Percentiles rank a stretch among this genome's conserved stretches.
These are phyloP conservation scores for Pleurotus platypus DNA, from an alignment of 768 basidiomycete genomes.

Conservation along the genomic window DNA sequence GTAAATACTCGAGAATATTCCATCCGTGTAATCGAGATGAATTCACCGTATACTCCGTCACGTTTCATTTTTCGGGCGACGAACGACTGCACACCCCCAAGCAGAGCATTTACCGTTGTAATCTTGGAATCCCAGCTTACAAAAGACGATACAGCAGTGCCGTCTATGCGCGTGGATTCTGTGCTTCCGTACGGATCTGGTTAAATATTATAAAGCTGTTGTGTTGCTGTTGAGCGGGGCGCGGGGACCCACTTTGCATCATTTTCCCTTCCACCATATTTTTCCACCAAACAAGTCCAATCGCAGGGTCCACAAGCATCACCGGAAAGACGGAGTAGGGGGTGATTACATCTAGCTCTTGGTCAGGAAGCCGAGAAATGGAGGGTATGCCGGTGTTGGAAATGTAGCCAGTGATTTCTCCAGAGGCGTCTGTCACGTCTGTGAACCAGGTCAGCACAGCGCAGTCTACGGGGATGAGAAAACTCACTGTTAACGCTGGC, in stretches of 20 bases:
- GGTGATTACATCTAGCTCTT: constrained; percentile 22
- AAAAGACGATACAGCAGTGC: constrained; percentile 18
- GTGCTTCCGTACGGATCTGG: constrained; percentile 19
- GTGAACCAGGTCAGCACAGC: background rate
- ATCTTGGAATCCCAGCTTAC: constrained; percentile 23
- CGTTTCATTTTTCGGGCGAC: constrained; percentile 15
- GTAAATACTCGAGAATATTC: constrained; percentile 15
- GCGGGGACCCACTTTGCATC: constrained; percentile 17
- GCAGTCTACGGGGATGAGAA: too few relatives aligned
- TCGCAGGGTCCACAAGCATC: constrained; percentile 17
- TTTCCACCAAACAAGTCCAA: constrained; percentile 20
- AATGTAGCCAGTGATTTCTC: constrained; percentile 21
- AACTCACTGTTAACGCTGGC: constrained; percentile 17
- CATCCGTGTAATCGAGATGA: constrained; percentile 10
- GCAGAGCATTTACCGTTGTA: constrained; percentile 19
- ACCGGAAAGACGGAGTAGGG: constrained; percentile 21
- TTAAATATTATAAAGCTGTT: background rate
- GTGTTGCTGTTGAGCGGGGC: background rate
- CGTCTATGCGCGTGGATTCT: constrained; percentile 19
- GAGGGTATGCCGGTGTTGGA: constrained; percentile 20
- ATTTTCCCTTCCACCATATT: constrained; percentile 17
- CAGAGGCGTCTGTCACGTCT: constrained; percentile 18
- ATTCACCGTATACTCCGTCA: constrained; percentile 16
- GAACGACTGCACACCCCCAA: constrained; percentile 17
- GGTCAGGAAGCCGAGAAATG: constrained; percentile 19